Conservation (phyloP, 306 rosid genomes). For the Delonix regia region DNA sequence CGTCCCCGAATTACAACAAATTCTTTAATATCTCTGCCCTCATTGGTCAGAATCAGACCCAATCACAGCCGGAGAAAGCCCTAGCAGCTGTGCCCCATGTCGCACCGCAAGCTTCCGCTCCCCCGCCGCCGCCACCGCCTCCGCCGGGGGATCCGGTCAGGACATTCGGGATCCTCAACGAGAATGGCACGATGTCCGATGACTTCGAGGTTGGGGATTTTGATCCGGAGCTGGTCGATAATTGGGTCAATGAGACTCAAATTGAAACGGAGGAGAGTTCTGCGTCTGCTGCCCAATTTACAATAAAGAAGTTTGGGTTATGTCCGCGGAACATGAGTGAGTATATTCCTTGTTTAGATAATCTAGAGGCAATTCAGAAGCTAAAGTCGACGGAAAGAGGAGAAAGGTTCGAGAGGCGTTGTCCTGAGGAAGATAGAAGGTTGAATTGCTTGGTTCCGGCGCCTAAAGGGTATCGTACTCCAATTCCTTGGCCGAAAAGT, state of each 20-base stretch:
- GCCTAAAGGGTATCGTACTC: slow-evolving; percentile 70
- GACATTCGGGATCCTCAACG: slow-evolving; percentile 75
- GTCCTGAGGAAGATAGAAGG: slow-evolving; percentile 55
- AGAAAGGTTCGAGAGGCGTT: slow-evolving; percentile 81
- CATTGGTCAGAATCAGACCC: slow-evolving; percentile 40
- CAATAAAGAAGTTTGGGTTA: slow-evolving; percentile 56
- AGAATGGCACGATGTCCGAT: slow-evolving; percentile 87
- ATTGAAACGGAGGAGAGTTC: slow-evolving; percentile 34
- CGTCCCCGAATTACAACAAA: slow-evolving; percentile 66
- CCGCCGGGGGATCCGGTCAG: slow-evolving; percentile 34
- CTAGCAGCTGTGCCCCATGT: background rate
- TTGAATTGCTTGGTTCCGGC: slow-evolving; percentile 93
- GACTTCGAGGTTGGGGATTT: slow-evolving; percentile 78
- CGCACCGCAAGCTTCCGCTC: background rate
- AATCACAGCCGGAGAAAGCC: slow-evolving; percentile 32
- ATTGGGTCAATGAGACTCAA: slow-evolving; percentile 71
- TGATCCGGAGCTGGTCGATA: slow-evolving; percentile 67
- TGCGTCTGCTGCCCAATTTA: slow-evolving; percentile 23
- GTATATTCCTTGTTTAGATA: slow-evolving; percentile 94
- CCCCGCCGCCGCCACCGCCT: slow-evolving; percentile 28
- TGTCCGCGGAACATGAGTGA: slow-evolving; percentile 69
- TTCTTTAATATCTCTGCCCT: slow-evolving; percentile 53
- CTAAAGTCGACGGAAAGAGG: slow-evolving; percentile 71
- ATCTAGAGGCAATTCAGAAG: slow-evolving; percentile 61
- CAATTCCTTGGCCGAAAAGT: slow-evolving; percentile 95